Percentiles rank a stretch among this genome's conserved stretches.
phyloP scores from a whole-genome alignment of 2,329 filamentous ascomycete species.

The Phialemoniopsis sp. region DNA sequence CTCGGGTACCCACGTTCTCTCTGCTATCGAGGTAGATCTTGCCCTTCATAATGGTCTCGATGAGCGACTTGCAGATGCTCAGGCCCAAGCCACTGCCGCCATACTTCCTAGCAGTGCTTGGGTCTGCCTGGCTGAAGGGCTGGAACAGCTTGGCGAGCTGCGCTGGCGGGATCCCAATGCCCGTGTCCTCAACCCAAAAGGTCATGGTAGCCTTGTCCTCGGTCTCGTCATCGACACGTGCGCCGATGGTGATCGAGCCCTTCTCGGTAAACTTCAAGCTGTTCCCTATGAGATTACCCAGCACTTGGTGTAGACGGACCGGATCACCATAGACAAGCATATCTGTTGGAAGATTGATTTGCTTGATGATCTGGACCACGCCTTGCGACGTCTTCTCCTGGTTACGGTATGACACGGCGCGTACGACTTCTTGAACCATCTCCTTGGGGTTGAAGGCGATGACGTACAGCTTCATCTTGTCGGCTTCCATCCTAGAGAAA shows the following conservation, averaged over 20 bases:
- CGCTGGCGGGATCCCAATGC: conserved; percentile 83
- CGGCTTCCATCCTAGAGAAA: conserved; percentile 90
- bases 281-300: conserved; percentile 85
- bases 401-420: conserved; percentile 64
- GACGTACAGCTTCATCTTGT: conserved; percentile 77
- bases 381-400: conserved; percentile 58
- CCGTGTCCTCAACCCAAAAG: conserved; percentile 85
- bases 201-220: conserved; percentile 68
- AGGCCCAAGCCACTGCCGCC: conserved; percentile 87
- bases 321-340: conserved; percentile 68
- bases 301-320: conserved; percentile 62
- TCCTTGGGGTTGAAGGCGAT: conserved; percentile 65
- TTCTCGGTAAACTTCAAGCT: conserved; percentile 91
- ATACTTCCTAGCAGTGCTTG: conserved; percentile 84
- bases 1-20: conserved; percentile 65
- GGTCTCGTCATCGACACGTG: conserved; percentile 67
- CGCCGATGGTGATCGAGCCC: conserved; percentile 80
- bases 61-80: conserved; percentile 91
- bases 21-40: conserved; percentile 77
- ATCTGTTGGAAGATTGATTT: conserved; percentile 67
- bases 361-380: conserved; percentile 60
- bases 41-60: conserved; percentile 88
- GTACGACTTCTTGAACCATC: conserved; percentile 63
- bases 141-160: conserved; percentile 83
- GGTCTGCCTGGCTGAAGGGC: conserved; percentile 90